phyloP scores from a whole-genome alignment of 202 grass and related monocot genomes.

The Hordeum pubiflorum region DNA sequence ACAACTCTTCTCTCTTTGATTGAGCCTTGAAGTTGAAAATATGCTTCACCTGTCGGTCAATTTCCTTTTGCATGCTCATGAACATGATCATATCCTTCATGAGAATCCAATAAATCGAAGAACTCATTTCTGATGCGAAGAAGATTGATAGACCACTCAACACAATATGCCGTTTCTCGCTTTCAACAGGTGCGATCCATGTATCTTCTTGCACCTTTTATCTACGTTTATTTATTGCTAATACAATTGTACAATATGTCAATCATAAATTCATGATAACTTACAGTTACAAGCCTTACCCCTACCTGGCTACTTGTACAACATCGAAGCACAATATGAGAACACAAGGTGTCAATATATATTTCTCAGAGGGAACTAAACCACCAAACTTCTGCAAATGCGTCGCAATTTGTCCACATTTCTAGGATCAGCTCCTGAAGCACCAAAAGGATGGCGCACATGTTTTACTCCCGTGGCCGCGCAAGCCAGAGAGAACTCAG shows the following conservation, averaged over 20 bases:
- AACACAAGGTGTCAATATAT: conserved; percentile 38
- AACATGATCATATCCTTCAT: too few species aligned
- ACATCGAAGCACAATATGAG: conserved; percentile 26
- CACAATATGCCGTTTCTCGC: not conserved
- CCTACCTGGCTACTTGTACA: conserved; percentile 61
- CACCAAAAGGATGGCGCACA: not conserved
- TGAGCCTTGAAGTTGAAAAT: too few species aligned
- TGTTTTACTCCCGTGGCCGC: conserved; percentile 48
- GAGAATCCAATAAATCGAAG: too few species aligned
- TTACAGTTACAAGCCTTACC: conserved; percentile 49
- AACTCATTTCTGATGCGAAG: too few species aligned
- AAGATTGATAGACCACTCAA: not conserved
- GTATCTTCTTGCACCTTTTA: conserved; percentile 26
- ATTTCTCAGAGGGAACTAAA: conserved; percentile 25
- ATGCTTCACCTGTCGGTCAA: too few species aligned
- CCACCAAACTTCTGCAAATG: conserved; percentile 28
- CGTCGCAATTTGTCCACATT: conserved; percentile 11
- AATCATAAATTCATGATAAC: conserved; percentile 40
- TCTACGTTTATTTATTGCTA: conserved; percentile 38
- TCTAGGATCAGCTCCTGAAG: conserved; percentile 22
- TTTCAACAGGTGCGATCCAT: conserved; percentile 11
- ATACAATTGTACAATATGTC: conserved; percentile 46
- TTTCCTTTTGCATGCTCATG: too few species aligned
- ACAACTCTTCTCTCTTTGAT: too few species aligned
- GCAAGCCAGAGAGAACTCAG: conserved; percentile 87